phyloP scores from a whole-genome alignment of 352 stramenopile genomes.

The Peronospora destructor region DNA sequence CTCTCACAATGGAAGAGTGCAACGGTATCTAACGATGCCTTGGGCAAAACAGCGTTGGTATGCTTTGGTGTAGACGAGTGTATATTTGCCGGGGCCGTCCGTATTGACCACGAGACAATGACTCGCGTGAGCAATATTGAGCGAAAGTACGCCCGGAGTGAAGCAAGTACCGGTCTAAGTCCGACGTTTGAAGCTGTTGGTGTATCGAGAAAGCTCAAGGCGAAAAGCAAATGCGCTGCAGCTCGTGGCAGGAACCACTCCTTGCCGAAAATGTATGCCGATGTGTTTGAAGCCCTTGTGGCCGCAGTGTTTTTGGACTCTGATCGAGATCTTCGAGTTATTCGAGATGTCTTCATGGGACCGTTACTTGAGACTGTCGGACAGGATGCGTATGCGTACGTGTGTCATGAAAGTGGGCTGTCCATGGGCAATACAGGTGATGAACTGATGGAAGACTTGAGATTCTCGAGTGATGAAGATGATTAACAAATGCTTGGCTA shows the following conservation, averaged over 20 bases:
- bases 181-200: slow-evolving; percentile 22
- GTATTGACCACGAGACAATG: slow-evolving; percentile 63
- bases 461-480: slow-evolving; percentile 38
- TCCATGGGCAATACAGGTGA: slow-evolving; percentile 28
- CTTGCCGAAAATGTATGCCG: slow-evolving; percentile 81
- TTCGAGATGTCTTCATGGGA: slow-evolving; percentile 80
- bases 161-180: slow-evolving; percentile 21
- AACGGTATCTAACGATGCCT: slow-evolving; percentile 78
- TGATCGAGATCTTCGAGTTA: slow-evolving; percentile 50
- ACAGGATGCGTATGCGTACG: slow-evolving; percentile 61
- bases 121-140: slow-evolving; percentile 40
- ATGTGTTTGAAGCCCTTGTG: slow-evolving; percentile 85
- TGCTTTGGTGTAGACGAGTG: slow-evolving; percentile 81
- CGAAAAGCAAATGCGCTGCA: slow-evolving; percentile 4
- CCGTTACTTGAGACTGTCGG: slow-evolving; percentile 67
- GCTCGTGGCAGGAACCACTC: slow-evolving; percentile 29
- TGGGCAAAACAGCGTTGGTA: slow-evolving; percentile 73
- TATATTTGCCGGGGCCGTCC: slow-evolving; percentile 56
- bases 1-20: slow-evolving; percentile 81
- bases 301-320: slow-evolving; percentile 84
- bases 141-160: slow-evolving; percentile 36
- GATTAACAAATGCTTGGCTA: slow-evolving; percentile 9
- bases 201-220: slow-evolving; percentile 19
- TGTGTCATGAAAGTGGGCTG: slow-evolving; percentile 67
- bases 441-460: slow-evolving; percentile 43